Evolutionary conservation across 768 basidiomycete species (phyloP).

Genomic region (Coprinopsis strossmayeri): DNA sequence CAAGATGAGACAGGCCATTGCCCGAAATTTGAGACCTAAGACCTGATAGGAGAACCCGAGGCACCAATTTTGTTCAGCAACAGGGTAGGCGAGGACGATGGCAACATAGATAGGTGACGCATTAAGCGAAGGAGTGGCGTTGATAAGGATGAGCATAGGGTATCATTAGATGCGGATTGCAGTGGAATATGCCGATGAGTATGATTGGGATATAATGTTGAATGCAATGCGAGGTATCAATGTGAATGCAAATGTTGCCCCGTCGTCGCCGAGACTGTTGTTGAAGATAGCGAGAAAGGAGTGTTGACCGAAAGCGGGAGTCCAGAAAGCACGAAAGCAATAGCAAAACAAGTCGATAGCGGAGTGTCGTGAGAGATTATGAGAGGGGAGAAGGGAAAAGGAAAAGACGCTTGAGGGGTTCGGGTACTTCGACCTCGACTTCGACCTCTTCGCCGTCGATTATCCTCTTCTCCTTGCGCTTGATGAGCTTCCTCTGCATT

Average conservation of each 20-base stretch:
- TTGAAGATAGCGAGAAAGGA: constrained; percentile 3
- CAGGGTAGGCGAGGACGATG: not conserved
- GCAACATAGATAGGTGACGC: not conserved
- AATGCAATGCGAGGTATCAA: constrained; percentile 1
- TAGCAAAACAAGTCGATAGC: not conserved
- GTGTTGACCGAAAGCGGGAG: constrained; percentile 2
- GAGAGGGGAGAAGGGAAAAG: constrained; percentile 35
- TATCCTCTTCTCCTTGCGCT: constrained; percentile 43
- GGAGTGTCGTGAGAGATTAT: not conserved
- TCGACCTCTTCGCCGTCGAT: constrained; percentile 46
- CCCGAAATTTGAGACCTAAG: too few species aligned
- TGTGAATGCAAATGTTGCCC: not conserved
- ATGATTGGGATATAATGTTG: not conserved
- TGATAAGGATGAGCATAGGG: constrained; percentile 13
- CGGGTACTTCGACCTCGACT: constrained; percentile 50
- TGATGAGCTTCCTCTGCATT: constrained; percentile 45
- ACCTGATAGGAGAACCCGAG: too few species aligned
- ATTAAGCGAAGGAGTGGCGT: not conserved
- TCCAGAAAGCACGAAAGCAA: constrained; percentile 1
- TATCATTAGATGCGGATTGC: constrained; percentile 12
- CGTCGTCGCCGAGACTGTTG: constrained; percentile 2
- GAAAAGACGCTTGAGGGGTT: constrained; percentile 60
- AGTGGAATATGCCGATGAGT: constrained; percentile 6
- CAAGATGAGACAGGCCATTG: too few species aligned
- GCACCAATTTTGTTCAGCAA: too few species aligned